Percentiles rank a stretch among this genome's conserved stretches.
These are phyloP conservation scores for Urochloa ruziziensis DNA, from an alignment of 176 grass and related monocot species.

Conservation along the genomic window DNA sequence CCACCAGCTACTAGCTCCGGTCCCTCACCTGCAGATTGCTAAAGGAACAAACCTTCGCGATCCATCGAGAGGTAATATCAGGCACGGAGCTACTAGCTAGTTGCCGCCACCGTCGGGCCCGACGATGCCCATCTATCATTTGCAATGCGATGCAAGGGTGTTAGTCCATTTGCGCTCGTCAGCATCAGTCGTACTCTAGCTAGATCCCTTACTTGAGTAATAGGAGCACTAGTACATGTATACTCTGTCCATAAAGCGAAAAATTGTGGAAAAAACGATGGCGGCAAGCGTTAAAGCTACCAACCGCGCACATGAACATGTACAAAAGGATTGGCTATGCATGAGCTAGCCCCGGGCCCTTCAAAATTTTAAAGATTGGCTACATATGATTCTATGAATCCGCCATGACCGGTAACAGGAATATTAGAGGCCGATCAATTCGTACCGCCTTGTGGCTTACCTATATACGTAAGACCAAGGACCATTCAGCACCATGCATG, in stretches of 20 bases:
- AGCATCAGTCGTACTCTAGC: not conserved
- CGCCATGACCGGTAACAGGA: not conserved
- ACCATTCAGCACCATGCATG: too few species aligned
- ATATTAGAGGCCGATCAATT: too few species aligned
- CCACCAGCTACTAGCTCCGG: not conserved
- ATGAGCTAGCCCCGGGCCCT: not conserved
- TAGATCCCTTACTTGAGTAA: not conserved
- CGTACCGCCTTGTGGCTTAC: too few species aligned
- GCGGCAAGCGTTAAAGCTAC: not conserved
- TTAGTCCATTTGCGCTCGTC: not conserved
- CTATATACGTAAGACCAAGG: too few species aligned
- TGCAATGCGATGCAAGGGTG: not conserved
- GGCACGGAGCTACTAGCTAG: too few species aligned
- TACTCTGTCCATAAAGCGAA: not conserved
- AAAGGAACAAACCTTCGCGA: too few species aligned
- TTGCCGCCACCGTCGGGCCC: too few species aligned
- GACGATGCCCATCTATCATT: too few species aligned
- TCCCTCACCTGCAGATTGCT: too few species aligned
- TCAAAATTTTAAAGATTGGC: not conserved
- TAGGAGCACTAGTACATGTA: not conserved
- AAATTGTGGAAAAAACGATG: not conserved
- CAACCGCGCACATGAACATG: conserved; percentile 4
- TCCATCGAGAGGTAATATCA: too few species aligned
- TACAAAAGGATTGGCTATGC: not conserved
- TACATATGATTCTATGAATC: not conserved